A percentile compares a stretch with the other conserved stretches of the same genome.
Evolutionary conservation across 768 basidiomycete genomes (phyloP).

Genomic region (Pleurotus tuber-regium): DNA sequence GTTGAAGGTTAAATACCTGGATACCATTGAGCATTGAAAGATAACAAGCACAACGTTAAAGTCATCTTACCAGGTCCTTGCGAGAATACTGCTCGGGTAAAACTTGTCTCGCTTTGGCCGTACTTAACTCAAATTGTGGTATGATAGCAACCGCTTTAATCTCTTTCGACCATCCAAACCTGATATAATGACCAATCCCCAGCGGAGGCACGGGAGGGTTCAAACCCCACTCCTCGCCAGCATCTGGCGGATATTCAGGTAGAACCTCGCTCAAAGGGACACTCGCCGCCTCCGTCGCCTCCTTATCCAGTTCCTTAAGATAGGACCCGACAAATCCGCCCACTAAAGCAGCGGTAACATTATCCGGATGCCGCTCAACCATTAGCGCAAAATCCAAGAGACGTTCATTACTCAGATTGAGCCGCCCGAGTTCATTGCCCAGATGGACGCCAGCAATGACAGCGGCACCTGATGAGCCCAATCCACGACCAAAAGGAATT

Average conservation of each 20-base stretch:
- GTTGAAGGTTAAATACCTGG: conserved; percentile 96
- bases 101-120: conserved; percentile 89
- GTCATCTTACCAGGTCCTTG: conserved; percentile 77
- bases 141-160: conserved; percentile 95
- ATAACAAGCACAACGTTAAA: not conserved
- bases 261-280: conserved; percentile 95
- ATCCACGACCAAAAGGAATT: conserved; percentile 96
- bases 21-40: conserved; percentile 5
- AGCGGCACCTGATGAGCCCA: conserved; percentile 98
- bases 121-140: conserved; percentile 93
- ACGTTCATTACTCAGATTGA: conserved; percentile 66
- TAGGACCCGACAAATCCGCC: conserved; percentile 98
- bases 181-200: conserved; percentile 93
- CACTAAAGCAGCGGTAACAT: conserved; percentile 95
- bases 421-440: conserved; percentile 76
- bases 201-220: conserved; percentile 83
- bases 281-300: conserved; percentile 78
- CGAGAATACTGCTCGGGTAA: conserved; percentile 83
- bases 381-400: conserved; percentile 95
- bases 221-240: conserved; percentile 87
- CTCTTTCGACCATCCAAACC: conserved; percentile 79
- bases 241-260: conserved; percentile 93
- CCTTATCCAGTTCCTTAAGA: conserved; percentile 81
- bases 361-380: conserved; percentile 99
- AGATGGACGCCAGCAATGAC: conserved; percentile 96